Conservation (phyloP, 441 rosid genomes). For the Populus hybrid region DNA sequence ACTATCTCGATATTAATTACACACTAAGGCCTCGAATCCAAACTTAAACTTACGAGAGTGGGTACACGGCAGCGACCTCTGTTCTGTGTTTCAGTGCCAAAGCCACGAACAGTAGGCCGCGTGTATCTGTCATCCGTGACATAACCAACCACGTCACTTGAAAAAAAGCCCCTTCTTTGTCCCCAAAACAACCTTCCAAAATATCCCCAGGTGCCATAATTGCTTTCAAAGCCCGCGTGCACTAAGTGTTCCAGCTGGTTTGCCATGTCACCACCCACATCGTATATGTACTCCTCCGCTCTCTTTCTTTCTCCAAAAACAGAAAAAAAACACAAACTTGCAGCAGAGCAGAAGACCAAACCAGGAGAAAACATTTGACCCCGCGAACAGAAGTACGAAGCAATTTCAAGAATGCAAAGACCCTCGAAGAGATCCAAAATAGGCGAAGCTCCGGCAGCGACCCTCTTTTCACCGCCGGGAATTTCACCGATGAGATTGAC, state of each 20-base stretch:
- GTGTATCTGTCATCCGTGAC: background rate
- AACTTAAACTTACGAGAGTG: too few species aligned
- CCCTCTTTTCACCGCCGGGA: background rate
- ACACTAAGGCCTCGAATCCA: too few species aligned
- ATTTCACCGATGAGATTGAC: conserved; percentile 27
- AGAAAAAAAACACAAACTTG: background rate
- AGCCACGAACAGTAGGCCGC: background rate
- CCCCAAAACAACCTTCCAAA: background rate
- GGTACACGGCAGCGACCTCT: too few species aligned
- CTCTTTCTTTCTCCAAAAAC: background rate
- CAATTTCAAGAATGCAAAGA: conserved; percentile 25
- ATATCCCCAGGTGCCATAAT: too few species aligned
- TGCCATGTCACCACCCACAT: conserved; percentile 36
- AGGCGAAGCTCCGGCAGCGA: conserved; percentile 19
- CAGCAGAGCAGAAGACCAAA: background rate
- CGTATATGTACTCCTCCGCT: background rate
- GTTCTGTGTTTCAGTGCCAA: background rate
- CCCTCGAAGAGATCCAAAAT: conserved; percentile 26
- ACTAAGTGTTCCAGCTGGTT: conserved; percentile 35
- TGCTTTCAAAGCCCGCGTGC: conserved; percentile 36
- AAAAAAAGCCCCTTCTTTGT: too few species aligned
- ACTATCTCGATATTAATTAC: too few species aligned
- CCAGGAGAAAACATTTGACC: background rate
- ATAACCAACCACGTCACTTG: background rate
- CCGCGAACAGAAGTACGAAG: too few species aligned